phyloP scores from a whole-genome alignment of 306 rosid species.

The Cajanus cajan region DNA sequence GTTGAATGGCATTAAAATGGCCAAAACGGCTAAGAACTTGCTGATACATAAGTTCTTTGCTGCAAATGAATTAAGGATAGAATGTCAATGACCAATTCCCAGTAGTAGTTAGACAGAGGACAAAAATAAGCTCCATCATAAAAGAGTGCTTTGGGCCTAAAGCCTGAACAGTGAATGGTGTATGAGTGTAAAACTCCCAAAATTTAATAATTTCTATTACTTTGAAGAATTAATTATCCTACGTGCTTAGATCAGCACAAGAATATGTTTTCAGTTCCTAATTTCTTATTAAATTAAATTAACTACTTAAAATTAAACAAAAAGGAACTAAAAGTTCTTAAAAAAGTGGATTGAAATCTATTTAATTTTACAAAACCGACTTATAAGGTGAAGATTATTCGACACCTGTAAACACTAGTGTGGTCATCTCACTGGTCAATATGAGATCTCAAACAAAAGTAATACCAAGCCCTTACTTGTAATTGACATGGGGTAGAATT shows the following conservation, averaged over 20 bases:
- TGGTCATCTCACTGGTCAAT: no score
- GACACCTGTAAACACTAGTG: no score
- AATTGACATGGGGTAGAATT: no score
- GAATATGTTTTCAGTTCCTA: neutral
- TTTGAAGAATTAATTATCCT: neutral
- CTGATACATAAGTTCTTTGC: slow-evolving; percentile 97
- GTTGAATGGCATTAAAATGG: slow-evolving; percentile 80
- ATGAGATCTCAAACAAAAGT: no score
- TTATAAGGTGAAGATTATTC: no score
- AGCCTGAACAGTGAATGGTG: neutral
- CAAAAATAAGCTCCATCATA: neutral
- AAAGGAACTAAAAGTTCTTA: no score
- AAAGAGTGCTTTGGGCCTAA: neutral
- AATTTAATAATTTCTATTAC: neutral
- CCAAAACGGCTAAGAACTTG: slow-evolving; percentile 84
- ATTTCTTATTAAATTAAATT: neutral
- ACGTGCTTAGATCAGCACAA: neutral
- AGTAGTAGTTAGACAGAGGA: neutral
- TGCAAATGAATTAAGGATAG: slow-evolving; percentile 46
- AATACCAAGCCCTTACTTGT: neutral
- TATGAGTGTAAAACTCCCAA: neutral
- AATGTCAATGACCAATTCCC: no score
- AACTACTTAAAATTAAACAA: neutral
- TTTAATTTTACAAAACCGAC: no score
- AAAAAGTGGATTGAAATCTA: no score